Conservation (phyloP, 257 asterid species). For the Primulina eburnea region DNA sequence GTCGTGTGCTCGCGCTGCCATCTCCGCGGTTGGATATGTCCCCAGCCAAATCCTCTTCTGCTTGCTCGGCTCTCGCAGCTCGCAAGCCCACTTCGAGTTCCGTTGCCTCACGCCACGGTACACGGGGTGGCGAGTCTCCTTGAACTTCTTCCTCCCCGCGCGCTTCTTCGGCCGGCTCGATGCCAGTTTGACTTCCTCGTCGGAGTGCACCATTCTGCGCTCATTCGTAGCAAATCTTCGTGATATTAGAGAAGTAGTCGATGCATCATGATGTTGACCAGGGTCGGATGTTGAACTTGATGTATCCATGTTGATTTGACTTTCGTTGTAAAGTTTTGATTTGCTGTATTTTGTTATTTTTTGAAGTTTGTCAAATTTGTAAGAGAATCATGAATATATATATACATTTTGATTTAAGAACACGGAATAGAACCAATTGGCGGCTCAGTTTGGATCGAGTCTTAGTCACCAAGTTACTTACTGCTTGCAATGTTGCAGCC, state of each 20-base stretch:
- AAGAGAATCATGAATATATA: too few relatives aligned
- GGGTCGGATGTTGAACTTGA: conserved; percentile 1
- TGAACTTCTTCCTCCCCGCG: conserved; percentile 54
- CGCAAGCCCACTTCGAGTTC: conserved; percentile 63
- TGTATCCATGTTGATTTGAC: neutral
- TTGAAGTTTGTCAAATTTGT: too few relatives aligned
- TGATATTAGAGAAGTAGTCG: neutral
- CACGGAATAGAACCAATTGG: too few relatives aligned
- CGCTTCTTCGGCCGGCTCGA: conserved; percentile 44
- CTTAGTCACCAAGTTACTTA: too few relatives aligned
- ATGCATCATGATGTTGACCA: neutral
- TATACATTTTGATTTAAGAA: too few relatives aligned
- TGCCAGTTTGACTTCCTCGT: conserved; percentile 31
- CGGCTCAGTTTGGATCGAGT: too few relatives aligned
- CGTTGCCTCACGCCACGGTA: conserved; percentile 53
- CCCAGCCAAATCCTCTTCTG: conserved; percentile 71
- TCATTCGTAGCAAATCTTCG: neutral
- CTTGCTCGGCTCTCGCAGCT: conserved; percentile 53
- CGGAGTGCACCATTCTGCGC: conserved; percentile 22
- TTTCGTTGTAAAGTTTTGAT: neutral
- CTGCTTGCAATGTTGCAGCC: too few relatives aligned
- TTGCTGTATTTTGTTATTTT: too few relatives aligned
- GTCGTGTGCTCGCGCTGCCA: conserved; percentile 79
- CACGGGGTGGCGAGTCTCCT: conserved; percentile 64
- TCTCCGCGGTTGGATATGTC: conserved; percentile 63